Base-by-base conservation (phyloP, 192 early-diverging fungal genomes). In the Dissophora ornata region DNA sequence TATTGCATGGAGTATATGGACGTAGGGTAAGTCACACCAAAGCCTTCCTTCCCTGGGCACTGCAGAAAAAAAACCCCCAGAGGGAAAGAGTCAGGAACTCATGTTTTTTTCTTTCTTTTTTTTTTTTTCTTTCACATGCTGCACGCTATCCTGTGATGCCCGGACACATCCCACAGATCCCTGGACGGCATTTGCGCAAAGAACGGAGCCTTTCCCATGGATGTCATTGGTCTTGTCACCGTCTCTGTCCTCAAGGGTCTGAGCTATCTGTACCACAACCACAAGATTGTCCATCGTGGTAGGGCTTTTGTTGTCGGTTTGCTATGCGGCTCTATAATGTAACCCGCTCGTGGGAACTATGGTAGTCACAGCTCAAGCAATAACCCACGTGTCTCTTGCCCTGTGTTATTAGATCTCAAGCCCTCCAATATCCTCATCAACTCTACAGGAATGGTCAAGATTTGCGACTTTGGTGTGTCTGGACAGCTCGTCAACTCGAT, bases 1-100 rank as follows among this genome's bases (percentile, higher is more conserved):
- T 94, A 98, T 67, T 98, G 96, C 81, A 94, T 99, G 93, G 98
- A 98, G 84, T 98, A 90, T 79, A 97, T 98, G 95, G 93, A 97
- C 75, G 84, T 94, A 28, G 90, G 95, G 83, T 89, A 86, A 74
- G 57, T n/a, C n/a, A n/a, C n/a, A n/a, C n/a, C n/a, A n/a, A n/a
- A n/a, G n/a, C n/a, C n/a, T n/a, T n/a, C n/a, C n/a, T n/a, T n/a
- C n/a, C n/a, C n/a, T n/a, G n/a, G n/a, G n/a, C n/a, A n/a, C n/a
- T n/a, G n/a, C n/a, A n/a, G n/a, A n/a, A n/a, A n/a, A n/a, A n/a
- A n/a, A n/a, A n/a, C n/a, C n/a, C n/a, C n/a, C n/a, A n/a, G 30
- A 26, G 28, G 11, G 15, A 32, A 24, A 30, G n/a, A n/a, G n/a
- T n/a, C n/a, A n/a, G n/a, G n/a, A n/a, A n/a, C n/a, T 29, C 6